Conservation (phyloP, 495 filamentous ascomycete genomes). For the Trichocladium uniseriatum region DNA sequence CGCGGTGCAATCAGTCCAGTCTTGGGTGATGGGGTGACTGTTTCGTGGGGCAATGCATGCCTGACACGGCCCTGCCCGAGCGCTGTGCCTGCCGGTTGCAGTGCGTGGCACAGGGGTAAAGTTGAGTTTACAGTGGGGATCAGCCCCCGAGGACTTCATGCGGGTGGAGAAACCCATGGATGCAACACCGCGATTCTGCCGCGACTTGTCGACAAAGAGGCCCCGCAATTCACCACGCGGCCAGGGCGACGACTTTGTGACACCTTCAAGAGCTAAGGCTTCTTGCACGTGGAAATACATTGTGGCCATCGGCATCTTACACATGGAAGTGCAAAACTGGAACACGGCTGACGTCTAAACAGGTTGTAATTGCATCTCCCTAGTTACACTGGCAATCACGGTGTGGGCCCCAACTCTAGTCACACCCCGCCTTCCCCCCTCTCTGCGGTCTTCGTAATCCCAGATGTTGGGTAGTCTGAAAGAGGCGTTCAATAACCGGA, state of each 20-base stretch:
- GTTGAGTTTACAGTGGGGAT: neutral
- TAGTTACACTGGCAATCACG: too few species aligned
- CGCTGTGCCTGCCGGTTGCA: conserved; percentile 7
- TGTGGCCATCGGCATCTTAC: neutral
- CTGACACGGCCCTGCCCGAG: neutral
- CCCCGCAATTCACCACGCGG: too few species aligned
- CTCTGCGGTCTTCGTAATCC: neutral
- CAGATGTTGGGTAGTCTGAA: neutral
- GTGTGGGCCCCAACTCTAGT: conserved; percentile 5
- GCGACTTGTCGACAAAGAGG: too few species aligned
- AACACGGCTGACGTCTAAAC: too few species aligned
- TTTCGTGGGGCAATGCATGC: conserved; percentile 8
- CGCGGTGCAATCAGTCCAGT: neutral
- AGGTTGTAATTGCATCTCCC: too few species aligned
- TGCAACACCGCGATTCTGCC: neutral
- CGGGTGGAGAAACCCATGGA: neutral
- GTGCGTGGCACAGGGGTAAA: conserved; percentile 4
- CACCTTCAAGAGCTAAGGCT: too few species aligned
- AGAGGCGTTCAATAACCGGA: neutral
- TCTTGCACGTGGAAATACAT: too few species aligned
- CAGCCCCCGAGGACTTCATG: neutral
- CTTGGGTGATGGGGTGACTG: too few species aligned
- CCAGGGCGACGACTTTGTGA: too few species aligned
- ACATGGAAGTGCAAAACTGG: too few species aligned
- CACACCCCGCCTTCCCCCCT: neutral